phyloP scores from a whole-genome alignment of 495 filamentous ascomycete genomes.

The Podospora anserina region DNA sequence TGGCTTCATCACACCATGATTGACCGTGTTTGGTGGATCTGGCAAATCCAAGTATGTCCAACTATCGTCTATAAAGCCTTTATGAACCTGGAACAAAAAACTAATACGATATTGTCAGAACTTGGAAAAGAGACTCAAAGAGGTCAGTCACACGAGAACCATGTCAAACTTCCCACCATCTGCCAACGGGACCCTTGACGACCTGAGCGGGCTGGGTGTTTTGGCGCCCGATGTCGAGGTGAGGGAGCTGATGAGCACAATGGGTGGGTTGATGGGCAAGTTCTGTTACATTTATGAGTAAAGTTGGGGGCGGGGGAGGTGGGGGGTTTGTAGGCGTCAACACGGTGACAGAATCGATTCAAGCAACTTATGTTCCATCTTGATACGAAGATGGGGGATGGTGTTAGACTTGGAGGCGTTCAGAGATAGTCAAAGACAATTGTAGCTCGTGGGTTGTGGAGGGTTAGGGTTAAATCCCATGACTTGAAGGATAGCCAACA shows the following conservation, averaged over 20 bases:
- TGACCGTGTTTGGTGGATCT: constrained; percentile 66
- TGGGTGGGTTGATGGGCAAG: constrained; percentile 35
- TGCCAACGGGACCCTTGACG: constrained; percentile 30
- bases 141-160: constrained; percentile 26
- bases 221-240: constrained; percentile 29
- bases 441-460: no score
- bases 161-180: constrained; percentile 28
- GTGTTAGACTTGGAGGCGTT: no score
- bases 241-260: constrained; percentile 31
- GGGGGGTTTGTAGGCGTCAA: no score
- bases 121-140: constrained; percentile 36
- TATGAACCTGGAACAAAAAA: constrained; percentile 33
- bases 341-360: no score
- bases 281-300: constrained; percentile 31
- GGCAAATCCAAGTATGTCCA: constrained; percentile 52
- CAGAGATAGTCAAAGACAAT: no score
- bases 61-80: no score
- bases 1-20: constrained; percentile 66
- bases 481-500: no score
- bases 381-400: no score
- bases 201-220: constrained; percentile 21
- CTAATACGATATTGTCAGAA: constrained; percentile 27
- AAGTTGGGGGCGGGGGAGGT: not conserved
- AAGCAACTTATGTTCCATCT: no score
- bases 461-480: no score